Base-by-base conservation (phyloP, 2,329 filamentous ascomycete species). In the Fusarium nisikadoi region DNA sequence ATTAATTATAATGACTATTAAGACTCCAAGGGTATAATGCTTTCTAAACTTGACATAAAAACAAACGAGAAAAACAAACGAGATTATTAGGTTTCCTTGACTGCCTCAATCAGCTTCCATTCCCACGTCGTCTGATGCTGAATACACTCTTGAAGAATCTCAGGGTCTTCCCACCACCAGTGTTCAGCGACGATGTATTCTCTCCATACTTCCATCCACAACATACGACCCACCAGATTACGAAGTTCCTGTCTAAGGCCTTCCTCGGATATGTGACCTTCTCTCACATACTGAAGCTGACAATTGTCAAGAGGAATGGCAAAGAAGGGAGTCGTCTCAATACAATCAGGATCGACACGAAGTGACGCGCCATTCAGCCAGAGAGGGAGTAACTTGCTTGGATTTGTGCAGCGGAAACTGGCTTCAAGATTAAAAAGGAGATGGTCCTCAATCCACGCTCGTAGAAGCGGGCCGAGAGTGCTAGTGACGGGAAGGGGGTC, bases 181-280 rank as follows among this genome's bases (percentile, higher is more conserved):
- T 76, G 79, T 2, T 84, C 78, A 2, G 83, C 83, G 17, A 81
- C 82, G 11, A 89, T 84, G 53, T 84, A 85, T 7, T 78, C 77
- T 1, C 88, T 88, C 89, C 89, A 91, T 10, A 89, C 83, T 73
- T 90, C 86, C 73, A 84, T 83, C 89, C 89, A 91, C 25, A 91
- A 80, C 84, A 88, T 85, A 36, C 87, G 83, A 0, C 87, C 88
- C 2, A 88, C 82, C 1, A 85, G 76, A 59, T 84, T 87, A 47
- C 85, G 84, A 10, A 90, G 81, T 72, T 89, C 84, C 5, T 79
- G 81, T 62, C 83, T 83, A 9, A 79, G 71, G 41, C 81, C 78
- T 25, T 77, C 76, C 6, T 81, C 79, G 11, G 66, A 68, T 13
- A 65, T 31, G 17, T 63, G 64, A 10, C 76, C 73, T 57, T 50